Evolutionary conservation across 192 early-diverging fungal species (phyloP), one percentile per base, ranked within the genome.

Genomic region (Oehlia diaphana): DNA sequence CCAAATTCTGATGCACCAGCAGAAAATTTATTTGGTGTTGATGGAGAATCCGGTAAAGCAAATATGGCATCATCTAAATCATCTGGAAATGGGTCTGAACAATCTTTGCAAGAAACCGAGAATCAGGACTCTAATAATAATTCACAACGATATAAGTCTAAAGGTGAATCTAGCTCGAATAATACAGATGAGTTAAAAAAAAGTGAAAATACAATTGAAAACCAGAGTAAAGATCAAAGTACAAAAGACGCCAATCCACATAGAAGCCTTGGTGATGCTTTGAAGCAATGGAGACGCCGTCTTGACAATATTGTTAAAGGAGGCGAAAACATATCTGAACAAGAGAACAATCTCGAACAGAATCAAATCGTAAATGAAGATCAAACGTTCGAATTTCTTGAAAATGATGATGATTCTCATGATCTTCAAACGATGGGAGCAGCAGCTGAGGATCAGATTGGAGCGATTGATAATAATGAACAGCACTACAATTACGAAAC

Each of bases 211-310:
- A 76, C 86, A 8, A 74, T 81, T 64, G 84, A 84, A 23, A 79
- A 88, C 37, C 79, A 84, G 74, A 84, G 85, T 74, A 78, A 87
- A 79, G 62, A 81, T n/a, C 49, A 82, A 68, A 53, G 81, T 62
- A 21, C 69, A 26, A 76, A 81, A 16, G 88, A 95, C 67, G 87
- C 89, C 63, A 96, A 98, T 82, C 95, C 97, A 31, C 92, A 94
- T 81, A 90, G 96, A 63, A 96, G 93, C 64, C 82, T 99, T 44
- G 98, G 96, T 26, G 95, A 98, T 81, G 96, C 96, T 19, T 85
- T 96, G 70, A 93, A 97, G 83, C 94, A 94, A 81, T 99, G 97
- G 97, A 93, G 92, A 83, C 91, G 94, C 35, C 89, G 96, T 23
- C 84, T 99, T 31, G 88, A 94, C 69, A 86, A 92, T 80, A 82